These are phyloP conservation scores for Nakazawaea wickerhamii DNA, from an alignment of 805 yeast genomes.

Conservation along the genomic window DNA sequence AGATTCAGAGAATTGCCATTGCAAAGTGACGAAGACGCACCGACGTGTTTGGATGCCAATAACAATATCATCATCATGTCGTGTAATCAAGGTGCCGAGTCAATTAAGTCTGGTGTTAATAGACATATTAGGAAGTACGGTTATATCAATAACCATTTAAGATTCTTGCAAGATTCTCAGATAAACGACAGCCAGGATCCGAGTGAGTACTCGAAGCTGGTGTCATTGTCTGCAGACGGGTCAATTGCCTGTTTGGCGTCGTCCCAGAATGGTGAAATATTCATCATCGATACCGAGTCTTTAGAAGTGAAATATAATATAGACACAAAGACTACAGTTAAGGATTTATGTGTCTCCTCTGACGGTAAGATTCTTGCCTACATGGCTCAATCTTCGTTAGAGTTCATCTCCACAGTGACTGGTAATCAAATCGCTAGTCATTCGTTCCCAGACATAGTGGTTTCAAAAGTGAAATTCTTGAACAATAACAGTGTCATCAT, in stretches of 20 bases:
- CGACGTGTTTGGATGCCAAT: constrained; percentile 68
- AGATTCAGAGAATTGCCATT: constrained; percentile 58
- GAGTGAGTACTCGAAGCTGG: constrained; percentile 60
- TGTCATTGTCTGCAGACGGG: constrained; percentile 54
- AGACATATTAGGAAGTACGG: constrained; percentile 65
- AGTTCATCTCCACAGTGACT: constrained; percentile 44
- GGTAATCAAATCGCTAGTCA: constrained; percentile 29
- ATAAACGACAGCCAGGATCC: constrained; percentile 41
- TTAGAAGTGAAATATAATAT: constrained; percentile 50
- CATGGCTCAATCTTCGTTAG: constrained; percentile 48
- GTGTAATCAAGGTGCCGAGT: constrained; percentile 61
- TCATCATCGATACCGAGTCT: constrained; percentile 51
- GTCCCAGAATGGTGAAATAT: constrained; percentile 52
- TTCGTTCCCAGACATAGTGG: constrained; percentile 21
- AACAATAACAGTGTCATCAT: constrained; percentile 33
- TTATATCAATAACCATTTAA: constrained; percentile 55
- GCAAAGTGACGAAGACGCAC: constrained; percentile 74
- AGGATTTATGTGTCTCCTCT: constrained; percentile 64
- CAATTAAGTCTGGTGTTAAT: constrained; percentile 56
- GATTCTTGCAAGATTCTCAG: constrained; percentile 56
- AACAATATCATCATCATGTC: constrained; percentile 59
- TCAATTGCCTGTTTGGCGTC: constrained; percentile 64
- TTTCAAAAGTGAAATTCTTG: constrained; percentile 28
- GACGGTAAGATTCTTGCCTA: constrained; percentile 62
- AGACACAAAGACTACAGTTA: constrained; percentile 47